Base-by-base conservation (phyloP, 352 stramenopile species). In the Globisporangium paddicum region DNA sequence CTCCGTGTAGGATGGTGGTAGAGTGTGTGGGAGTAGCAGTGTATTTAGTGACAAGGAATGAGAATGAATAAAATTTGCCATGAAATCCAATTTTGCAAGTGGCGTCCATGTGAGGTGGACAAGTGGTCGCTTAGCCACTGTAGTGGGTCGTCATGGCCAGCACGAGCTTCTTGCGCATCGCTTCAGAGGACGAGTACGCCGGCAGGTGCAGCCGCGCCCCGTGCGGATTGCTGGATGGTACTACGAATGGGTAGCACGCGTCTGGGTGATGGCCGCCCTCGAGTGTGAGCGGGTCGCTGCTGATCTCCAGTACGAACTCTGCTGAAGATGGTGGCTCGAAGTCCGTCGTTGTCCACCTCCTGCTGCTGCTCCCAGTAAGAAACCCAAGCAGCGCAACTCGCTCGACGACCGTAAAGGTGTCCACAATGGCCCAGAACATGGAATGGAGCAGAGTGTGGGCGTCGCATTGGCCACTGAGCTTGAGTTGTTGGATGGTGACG, bases 151-250 rank as follows among this genome's bases (percentile, higher is more conserved):
- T 78, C 69, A 90, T 90, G 14, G 72, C 73, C 5, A 90, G 56
- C 14, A 79, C 44, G 21, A 93, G 67, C 51, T 90, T 89, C 41
- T 82, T 70, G 10, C 72, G 76, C 32, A 91, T 66, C 25, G 70
- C 69, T 13, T 60, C 57, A 3, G 58, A 26, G 9, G 67, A 75
- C 21, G 84, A 83, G 61, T 93, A 91, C n/a, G 52, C 59, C 3
- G 81, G 79, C 6, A 93, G 28, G 42, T 90, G 78, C 7, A 90
- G 62, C 11, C 72, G 69, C 1, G 11, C 35, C 45, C 69, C 77
- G 40, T 49, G 59, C n/a, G 52, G 34, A 1, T 52, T 55, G 18
- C 62, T 23, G 38, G 76, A 57, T 6, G 69, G 26, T 1, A 82
- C 63, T 2, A 88, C 66, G 23, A 88, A 75, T 9, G 79, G 81